Percentiles rank a stretch among this genome's conserved stretches.
These are phyloP conservation scores for Prunus armeniaca DNA, from an alignment of 306 rosid genomes.

Conservation along the genomic window DNA sequence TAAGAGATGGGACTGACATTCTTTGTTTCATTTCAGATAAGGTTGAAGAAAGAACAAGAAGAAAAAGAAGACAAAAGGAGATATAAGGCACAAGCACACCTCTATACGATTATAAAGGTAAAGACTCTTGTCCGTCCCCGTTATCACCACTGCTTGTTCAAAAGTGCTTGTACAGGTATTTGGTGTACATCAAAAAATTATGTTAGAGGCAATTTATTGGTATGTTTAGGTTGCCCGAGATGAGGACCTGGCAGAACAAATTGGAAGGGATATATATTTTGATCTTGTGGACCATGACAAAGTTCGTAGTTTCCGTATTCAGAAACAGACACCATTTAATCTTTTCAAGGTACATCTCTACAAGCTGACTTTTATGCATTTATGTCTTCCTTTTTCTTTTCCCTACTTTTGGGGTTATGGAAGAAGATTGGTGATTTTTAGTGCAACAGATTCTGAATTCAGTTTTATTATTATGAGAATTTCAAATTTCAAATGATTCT, in stretches of 20 bases:
- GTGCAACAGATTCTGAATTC: not conserved
- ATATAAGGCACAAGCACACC: conserved; percentile 89
- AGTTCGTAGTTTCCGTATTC: conserved; percentile 77
- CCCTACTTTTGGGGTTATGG: not conserved
- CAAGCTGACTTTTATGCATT: not conserved
- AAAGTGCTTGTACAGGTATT: not conserved
- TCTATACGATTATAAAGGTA: conserved; percentile 83
- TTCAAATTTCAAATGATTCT: conserved; percentile 12
- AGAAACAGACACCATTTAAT: conserved; percentile 58
- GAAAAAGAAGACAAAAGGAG: conserved; percentile 79
- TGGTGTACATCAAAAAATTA: not conserved
- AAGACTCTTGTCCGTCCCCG: not conserved
- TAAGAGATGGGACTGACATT: conserved; percentile 17
- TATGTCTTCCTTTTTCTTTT: not conserved
- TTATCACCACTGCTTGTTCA: conserved; percentile 4
- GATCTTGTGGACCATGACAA: conserved; percentile 97
- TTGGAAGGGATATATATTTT: conserved; percentile 75
- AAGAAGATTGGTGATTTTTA: not conserved
- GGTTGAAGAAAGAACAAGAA: conserved; percentile 87
- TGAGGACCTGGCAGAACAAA: conserved; percentile 71
- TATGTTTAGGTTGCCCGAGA: conserved; percentile 78
- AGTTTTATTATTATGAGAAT: not conserved
- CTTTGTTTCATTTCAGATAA: conserved; percentile 45
- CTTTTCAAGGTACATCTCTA: conserved; percentile 61
- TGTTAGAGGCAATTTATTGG: conserved; percentile 8